Evolutionary conservation across 129 eudicot species (phyloP), one percentile per base, ranked within the genome.

Genomic region (Cynara cardunculus): DNA sequence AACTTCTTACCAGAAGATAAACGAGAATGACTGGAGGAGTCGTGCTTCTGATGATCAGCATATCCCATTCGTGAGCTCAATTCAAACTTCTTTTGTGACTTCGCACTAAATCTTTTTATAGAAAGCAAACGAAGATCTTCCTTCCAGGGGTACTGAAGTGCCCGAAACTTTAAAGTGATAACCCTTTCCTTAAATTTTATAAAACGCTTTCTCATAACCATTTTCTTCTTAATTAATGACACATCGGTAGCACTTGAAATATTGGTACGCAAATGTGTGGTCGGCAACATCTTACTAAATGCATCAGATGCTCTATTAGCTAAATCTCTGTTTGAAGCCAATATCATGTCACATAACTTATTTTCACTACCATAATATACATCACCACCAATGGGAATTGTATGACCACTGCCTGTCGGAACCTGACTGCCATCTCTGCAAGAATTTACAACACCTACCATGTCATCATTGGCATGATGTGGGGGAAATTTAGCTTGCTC

Each of bases 71-170:
- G 94, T 2, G 78, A 78, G 44, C 88, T 80, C 44, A 75, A 78
- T 39, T 92, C 99, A 67, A 82, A 75, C 82, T 87, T 96, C 83
- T 91, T 96, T 71, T 90, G 99, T 19, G 93, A 73, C 85, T 89
- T 96, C 7, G 76, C 75, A 13, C 89, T 87, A 26, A 70, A 26
- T 81, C 82, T 96, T 86, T 71, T 88, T 34, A 89, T 27, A 44
- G 99, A 89, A 67, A 88, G 93, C 77, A 86, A 44, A 10, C 83
- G 91, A 72, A 90, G 69, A 49, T 90, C 91, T 89, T 92, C 93
- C 83, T 91, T 93, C 97, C 98, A 96, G 26, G 87, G 84, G 72
- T 93, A 87, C 72, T 86, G 97, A 83, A 88, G 82, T 11, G 87
- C 91, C 72, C 88, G 85, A 83, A 88, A 96, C 87, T 96, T 93